These are phyloP conservation scores for Blastobotrys proliferans DNA, from an alignment of 1,139 yeast genomes.

Conservation along the genomic window DNA sequence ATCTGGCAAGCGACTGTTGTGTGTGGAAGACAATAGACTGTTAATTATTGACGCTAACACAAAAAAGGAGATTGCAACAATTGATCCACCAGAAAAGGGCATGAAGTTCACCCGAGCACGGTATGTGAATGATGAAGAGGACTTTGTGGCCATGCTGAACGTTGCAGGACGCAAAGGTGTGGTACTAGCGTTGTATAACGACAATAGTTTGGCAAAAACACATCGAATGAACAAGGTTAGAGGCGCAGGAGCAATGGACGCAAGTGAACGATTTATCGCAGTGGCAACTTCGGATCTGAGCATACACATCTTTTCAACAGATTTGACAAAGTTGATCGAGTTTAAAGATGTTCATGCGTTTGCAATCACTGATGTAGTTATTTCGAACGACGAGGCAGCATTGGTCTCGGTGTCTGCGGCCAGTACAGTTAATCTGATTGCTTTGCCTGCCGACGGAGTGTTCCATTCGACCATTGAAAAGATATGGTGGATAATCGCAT, in stretches of 20 bases:
- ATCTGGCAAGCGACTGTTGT: constrained; percentile 24
- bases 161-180: constrained; percentile 27
- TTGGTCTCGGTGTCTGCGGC: constrained; percentile 82
- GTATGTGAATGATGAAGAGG: constrained; percentile 48
- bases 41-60: constrained; percentile 22
- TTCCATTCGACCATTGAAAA: constrained; percentile 42
- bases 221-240: constrained; percentile 34
- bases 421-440: constrained; percentile 61
- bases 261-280: constrained; percentile 51
- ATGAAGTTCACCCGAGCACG: constrained; percentile 52
- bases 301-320: constrained; percentile 49
- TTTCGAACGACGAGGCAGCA: constrained; percentile 64
- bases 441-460: constrained; percentile 50
- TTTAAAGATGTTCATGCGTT: constrained; percentile 66
- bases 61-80: constrained; percentile 22
- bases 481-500: constrained; percentile 44
- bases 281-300: constrained; percentile 76
- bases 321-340: constrained; percentile 48
- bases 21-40: constrained; percentile 21
- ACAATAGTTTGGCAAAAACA: constrained; percentile 18
- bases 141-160: constrained; percentile 55
- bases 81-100: constrained; percentile 20
- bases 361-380: constrained; percentile 71
- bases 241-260: constrained; percentile 69
- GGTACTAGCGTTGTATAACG: constrained; percentile 30